Base-by-base conservation (phyloP, 129 eudicot genomes). In the Sambucus nigra region DNA sequence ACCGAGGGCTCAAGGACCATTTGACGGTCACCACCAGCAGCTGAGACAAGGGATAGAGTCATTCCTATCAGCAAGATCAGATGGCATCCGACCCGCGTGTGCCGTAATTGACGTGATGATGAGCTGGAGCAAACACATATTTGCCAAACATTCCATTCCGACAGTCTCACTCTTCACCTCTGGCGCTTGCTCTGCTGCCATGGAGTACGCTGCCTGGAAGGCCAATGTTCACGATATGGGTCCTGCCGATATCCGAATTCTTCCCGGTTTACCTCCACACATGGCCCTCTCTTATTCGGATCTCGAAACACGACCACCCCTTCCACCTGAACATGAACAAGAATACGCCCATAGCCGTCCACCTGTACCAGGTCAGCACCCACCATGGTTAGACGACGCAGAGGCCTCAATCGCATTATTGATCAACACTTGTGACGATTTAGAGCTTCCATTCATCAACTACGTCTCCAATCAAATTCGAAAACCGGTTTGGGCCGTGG, bases 71-170 rank as follows among this genome's bases (percentile, higher is more conserved):
- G 33, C 67, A 10, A 61, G 75, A 50, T 60, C 69, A 6, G 50
- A 28, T 1, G 28, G 52, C 10, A 24, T 21, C 31, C 55, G 49
- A 32, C 83, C 86, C 53, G 45, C 40, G 1, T 81, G 83, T 57
- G 95, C 62, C 15, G 76, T 86, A 20, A 15, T 81, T 20, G 95
- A 81, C 38, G 74, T 71, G 19, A 86, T 86, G 95, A 86, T 81
- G 95, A 77, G 76, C 69, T 85, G 86, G 89, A 64, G 86, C 55
- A 72, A 64, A 55, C 86, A 69, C 41, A 52, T 77, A 11, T 86
- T 86, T 45, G 53, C 9, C 24, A 69, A 64, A 2, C 59, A 42
- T 23, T 29, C 46, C 18, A 61, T 86, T 33, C 81, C 75, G 3
- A 28, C 60, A 0, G 69, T 57, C 21, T 32, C 80, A 17, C 80